Base-by-base conservation (phyloP, 495 filamentous ascomycete species). In the Aspergillus hancockii region DNA sequence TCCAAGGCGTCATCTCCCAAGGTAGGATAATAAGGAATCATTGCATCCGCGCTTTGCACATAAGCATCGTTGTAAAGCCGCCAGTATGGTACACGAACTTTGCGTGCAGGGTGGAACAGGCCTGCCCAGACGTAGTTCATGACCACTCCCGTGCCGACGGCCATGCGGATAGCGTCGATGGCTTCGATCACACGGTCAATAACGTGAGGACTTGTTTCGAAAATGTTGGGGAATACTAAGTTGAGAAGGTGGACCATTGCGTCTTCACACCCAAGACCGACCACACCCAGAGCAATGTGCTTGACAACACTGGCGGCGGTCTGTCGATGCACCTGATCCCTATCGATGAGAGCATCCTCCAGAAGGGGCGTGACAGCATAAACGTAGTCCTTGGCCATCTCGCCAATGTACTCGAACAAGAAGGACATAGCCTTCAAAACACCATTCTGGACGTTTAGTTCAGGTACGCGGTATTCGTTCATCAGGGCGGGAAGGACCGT, bases 371-470 rank as follows among this genome's bases (percentile, higher is more conserved):
- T 97, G 31, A 98, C 90, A 10, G 95, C 95, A 70, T 98, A 99
- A 73, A 98, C 93, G 72, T 99, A 99, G 72, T 99, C 95, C 74
- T 97, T 98, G 59, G 91, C 92, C 95, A 99, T 97, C 74, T 99
- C 94, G 52, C 94, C 94, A 69, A 98, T 98, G 75, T 98, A 98
- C 64, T 98, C 94, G 69, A 98, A 98, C 51, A 99, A 81, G 85
- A 99, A 99, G 30, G 90, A 93, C 61, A 99, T 83, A 9, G 92
- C 90, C 72, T 99, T 99, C 63, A 99, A 85, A 43, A 98, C 95
- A 75, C 95, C 95, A 67, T 98, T 99, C 73, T 98, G 94, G 8
- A 99, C 93, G 72, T 99, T 99, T 49, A 99, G 86, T 72, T 99
- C 95, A 0, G 94, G 95, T 2, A 98, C 94, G 34, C 95, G 90